Percentiles rank a stretch among this genome's conserved stretches.
Conservation (phyloP, 805 yeast genomes). For the Candida bentonensis region DNA sequence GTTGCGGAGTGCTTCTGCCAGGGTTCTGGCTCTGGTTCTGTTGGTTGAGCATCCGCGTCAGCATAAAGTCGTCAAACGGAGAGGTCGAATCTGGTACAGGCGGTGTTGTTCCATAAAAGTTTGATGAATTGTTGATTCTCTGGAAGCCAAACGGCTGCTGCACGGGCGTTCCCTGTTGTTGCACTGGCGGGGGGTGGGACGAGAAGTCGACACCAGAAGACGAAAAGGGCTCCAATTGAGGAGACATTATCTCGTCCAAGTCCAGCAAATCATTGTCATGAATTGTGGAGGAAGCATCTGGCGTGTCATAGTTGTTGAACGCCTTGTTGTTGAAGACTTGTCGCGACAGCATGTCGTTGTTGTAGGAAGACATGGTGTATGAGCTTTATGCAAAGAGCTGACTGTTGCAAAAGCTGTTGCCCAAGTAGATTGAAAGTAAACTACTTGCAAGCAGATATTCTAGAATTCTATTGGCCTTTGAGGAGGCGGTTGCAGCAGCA, state of each 20-base stretch:
- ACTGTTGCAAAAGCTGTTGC: too few species aligned
- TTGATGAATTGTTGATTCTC: constrained; percentile 1
- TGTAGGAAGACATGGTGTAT: constrained; percentile 1
- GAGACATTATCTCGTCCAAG: constrained; percentile 11
- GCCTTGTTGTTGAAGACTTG: constrained; percentile 8
- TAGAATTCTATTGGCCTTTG: too few species aligned
- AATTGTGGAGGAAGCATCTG: constrained; percentile 8
- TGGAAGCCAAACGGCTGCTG: constrained; percentile 9
- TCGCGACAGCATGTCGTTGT: constrained; percentile 7
- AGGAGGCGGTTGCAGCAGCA: too few species aligned
- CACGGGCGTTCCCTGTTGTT: constrained; percentile 5
- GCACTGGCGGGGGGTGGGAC: constrained; percentile 3
- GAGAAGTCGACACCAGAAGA: constrained; percentile 4
- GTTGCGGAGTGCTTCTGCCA: constrained; percentile 4
- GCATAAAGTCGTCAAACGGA: constrained; percentile 18
- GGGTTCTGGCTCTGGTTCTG: constrained; percentile 5
- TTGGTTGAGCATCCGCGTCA: constrained; percentile 2
- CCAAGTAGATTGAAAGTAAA: too few species aligned
- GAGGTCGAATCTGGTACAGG: constrained; percentile 16
- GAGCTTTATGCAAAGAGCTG: too few species aligned
- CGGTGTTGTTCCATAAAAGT: constrained; percentile 12
- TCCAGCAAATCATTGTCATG: constrained; percentile 13
- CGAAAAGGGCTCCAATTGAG: constrained; percentile 6
- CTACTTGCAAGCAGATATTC: too few species aligned
- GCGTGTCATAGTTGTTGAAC: constrained; percentile 7